Evolutionary conservation across 169 alveolate species (phyloP).

Genomic region (Plasmodium knowlesi): DNA sequence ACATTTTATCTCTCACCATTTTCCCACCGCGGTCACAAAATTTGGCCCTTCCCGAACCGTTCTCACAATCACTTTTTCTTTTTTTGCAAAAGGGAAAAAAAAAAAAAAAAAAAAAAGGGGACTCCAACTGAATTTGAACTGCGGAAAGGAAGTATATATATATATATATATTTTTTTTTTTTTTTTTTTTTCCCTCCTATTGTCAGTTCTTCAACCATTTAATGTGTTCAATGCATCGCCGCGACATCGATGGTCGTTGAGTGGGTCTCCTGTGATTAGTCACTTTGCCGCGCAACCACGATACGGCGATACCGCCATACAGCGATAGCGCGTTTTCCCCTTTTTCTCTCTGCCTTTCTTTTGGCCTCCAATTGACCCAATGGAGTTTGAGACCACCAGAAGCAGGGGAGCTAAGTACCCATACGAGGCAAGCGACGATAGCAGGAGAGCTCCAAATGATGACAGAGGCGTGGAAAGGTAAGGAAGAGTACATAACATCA

Average conservation of each 20-base stretch:
- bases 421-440: constrained; percentile 12
- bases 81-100: not conserved
- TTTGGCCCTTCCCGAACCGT: not conserved
- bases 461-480: constrained; percentile 28
- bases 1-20: not conserved
- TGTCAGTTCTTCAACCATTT: not conserved
- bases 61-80: not conserved
- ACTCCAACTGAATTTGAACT: not conserved
- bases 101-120: not conserved
- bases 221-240: not conserved
- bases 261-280: not conserved
- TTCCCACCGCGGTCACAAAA: not conserved
- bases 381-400: constrained; percentile 10
- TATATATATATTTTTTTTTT: not conserved
- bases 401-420: not conserved
- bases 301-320: not conserved
- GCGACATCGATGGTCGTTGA: not conserved
- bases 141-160: not conserved
- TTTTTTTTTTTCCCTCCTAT: not conserved
- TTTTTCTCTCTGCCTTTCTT: not conserved
- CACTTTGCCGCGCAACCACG: not conserved
- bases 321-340: not conserved
- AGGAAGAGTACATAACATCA: not conserved
- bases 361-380: not conserved
- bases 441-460: not conserved